Percentiles rank a stretch among this genome's conserved stretches.
Evolutionary conservation across 208 protist species (phyloP).

Genomic region (Acanthamoeba royreba): DNA sequence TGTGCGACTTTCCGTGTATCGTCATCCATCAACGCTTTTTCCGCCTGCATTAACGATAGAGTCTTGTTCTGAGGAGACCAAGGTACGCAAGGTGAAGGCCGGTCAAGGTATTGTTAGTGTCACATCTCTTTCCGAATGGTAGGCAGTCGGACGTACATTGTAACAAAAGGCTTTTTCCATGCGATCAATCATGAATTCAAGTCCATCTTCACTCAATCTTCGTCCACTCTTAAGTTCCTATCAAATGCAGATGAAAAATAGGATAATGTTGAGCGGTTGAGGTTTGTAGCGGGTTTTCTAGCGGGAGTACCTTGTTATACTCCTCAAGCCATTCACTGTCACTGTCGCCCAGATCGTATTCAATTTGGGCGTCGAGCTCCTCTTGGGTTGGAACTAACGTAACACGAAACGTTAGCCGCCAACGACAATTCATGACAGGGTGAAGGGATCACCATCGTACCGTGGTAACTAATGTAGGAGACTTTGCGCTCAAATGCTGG

Average conservation of each 20-base stretch:
- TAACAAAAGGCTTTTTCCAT: background rate
- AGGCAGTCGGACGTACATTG: too few species aligned
- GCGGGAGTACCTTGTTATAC: background rate
- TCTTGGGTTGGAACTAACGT: background rate
- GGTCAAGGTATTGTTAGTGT: too few species aligned
- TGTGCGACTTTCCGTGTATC: background rate
- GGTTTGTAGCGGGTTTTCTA: background rate
- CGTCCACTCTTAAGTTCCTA: background rate
- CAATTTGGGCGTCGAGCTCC: background rate
- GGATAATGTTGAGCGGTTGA: background rate
- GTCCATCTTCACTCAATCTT: background rate
- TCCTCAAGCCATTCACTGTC: background rate
- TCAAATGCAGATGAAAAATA: background rate
- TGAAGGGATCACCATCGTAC: too few species aligned
- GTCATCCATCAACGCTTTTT: background rate
- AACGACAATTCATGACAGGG: background rate
- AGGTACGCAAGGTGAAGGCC: too few species aligned
- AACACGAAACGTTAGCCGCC: background rate
- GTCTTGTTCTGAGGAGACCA: too few species aligned
- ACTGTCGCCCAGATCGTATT: background rate
- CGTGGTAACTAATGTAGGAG: background rate
- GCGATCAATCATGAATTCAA: background rate
- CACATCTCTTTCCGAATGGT: too few species aligned
- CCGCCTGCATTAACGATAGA: background rate
- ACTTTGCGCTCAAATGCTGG: background rate